These are phyloP conservation scores for Chondrostereum purpureum DNA, from an alignment of 1,284 basidiomycete species.

Conservation along the genomic window DNA sequence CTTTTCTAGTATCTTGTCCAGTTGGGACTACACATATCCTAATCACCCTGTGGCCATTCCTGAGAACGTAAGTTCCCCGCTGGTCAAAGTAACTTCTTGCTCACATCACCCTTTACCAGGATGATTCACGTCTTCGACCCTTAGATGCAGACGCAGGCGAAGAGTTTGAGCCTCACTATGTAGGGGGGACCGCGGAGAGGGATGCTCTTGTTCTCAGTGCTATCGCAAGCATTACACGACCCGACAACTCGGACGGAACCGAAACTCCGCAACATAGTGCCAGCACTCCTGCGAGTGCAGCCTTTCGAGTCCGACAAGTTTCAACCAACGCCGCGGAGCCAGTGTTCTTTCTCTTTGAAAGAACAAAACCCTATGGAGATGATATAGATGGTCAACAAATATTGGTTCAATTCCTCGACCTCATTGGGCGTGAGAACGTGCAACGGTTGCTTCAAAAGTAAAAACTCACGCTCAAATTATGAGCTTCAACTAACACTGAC, in stretches of 20 bases:
- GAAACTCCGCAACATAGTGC: neutral
- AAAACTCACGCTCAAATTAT: neutral
- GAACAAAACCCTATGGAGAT: conserved; percentile 14
- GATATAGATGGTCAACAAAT: conserved; percentile 14
- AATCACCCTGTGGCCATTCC: neutral
- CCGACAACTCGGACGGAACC: conserved; percentile 10
- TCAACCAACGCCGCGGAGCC: conserved; percentile 15
- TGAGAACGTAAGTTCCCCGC: too few relatives aligned
- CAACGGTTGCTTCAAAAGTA: conserved; percentile 15
- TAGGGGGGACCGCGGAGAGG: conserved; percentile 14
- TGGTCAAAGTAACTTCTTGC: neutral
- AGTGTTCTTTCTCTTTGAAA: conserved; percentile 16
- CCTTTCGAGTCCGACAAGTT: conserved; percentile 16
- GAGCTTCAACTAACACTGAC: neutral
- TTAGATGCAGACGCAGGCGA: conserved; percentile 16
- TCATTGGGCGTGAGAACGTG: conserved; percentile 15
- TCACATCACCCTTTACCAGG: conserved; percentile 3
- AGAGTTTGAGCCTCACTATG: conserved; percentile 16
- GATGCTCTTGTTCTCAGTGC: conserved; percentile 15
- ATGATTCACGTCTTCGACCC: conserved; percentile 11
- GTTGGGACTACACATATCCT: conserved; percentile 10
- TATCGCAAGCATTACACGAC: conserved; percentile 11
- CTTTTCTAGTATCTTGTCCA: conserved; percentile 13
- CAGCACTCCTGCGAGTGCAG: neutral
- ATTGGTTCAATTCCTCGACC: conserved; percentile 13